Evolutionary conservation across 2,329 filamentous ascomycete genomes (phyloP).

Genomic region (Zymoseptoria ardabiliae): DNA sequence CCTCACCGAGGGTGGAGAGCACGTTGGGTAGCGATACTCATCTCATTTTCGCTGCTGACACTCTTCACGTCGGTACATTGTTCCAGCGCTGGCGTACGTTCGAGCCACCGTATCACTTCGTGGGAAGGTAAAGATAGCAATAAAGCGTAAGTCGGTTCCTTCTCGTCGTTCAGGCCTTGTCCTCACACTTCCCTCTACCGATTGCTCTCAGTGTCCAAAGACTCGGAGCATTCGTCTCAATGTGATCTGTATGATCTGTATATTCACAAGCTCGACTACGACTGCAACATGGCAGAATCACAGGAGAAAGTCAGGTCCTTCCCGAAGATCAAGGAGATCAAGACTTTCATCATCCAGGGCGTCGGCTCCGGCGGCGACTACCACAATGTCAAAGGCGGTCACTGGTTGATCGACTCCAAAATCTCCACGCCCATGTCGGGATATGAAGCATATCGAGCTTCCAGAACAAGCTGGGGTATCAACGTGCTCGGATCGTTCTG

Average conservation of each 20-base stretch:
- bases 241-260: conserved; percentile 6
- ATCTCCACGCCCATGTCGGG: conserved; percentile 89
- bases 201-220: background rate
- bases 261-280: conserved; percentile 1
- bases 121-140: background rate
- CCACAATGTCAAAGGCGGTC: conserved; percentile 72
- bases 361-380: conserved; percentile 67
- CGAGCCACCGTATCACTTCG: background rate
- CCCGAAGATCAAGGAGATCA: conserved; percentile 67
- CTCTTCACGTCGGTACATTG: conserved; percentile 5
- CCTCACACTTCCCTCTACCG: background rate
- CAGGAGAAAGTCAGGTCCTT: conserved; percentile 47
- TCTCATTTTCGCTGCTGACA: background rate
- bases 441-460: conserved; percentile 82
- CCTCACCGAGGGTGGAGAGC: conserved; percentile 12
- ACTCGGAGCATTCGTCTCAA: background rate
- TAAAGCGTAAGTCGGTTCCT: conserved; percentile 1
- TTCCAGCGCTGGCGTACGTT: conserved; percentile 1
- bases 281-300: conserved; percentile 19
- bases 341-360: conserved; percentile 65
- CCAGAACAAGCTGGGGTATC: conserved; percentile 88
- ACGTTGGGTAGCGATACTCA: background rate
- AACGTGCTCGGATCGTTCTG: conserved; percentile 91
- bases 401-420: conserved; percentile 82
- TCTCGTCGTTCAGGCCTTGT: background rate